phyloP scores from a whole-genome alignment of 352 stramenopile species.

The Paralagenidium karlingii region DNA sequence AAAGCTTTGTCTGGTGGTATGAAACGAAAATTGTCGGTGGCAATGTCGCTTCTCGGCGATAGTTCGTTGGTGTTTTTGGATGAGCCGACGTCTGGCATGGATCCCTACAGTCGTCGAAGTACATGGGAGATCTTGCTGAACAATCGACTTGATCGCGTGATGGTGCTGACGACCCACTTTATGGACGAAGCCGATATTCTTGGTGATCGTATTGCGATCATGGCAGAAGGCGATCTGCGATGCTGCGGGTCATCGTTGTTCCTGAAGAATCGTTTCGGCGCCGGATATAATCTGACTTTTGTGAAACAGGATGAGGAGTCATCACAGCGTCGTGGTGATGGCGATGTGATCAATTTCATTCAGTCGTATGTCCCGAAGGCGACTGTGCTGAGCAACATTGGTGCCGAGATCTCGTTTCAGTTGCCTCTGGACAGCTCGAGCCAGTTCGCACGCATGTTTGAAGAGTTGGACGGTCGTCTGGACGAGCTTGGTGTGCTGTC shows the following conservation, averaged over 20 bases:
- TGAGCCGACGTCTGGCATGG: slow-evolving; percentile 26
- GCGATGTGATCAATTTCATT: slow-evolving; percentile 11
- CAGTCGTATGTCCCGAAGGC: slow-evolving; percentile 20
- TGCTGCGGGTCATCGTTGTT: slow-evolving; percentile 58
- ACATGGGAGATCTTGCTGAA: slow-evolving; percentile 46
- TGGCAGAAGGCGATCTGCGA: slow-evolving; percentile 57
- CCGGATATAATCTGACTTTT: slow-evolving; percentile 64
- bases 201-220: slow-evolving; percentile 47
- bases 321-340: too few relatives aligned
- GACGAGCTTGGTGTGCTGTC: slow-evolving; percentile 23
- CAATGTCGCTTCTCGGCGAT: slow-evolving; percentile 83
- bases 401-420: slow-evolving; percentile 65
- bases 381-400: slow-evolving; percentile 39
- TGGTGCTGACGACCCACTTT: slow-evolving; percentile 46
- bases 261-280: slow-evolving; percentile 71
- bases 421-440: slow-evolving; percentile 47
- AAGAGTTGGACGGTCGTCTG: slow-evolving; percentile 45
- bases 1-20: slow-evolving; percentile 55
- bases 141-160: slow-evolving; percentile 22
- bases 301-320: too few relatives aligned
- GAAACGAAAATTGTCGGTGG: slow-evolving; percentile 85
- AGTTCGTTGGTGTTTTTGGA: slow-evolving; percentile 28
- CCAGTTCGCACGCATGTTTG: slow-evolving; percentile 59
- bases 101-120: slow-evolving; percentile 16
- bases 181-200: slow-evolving; percentile 50